Conservation (phyloP, 2,329 filamentous ascomycete genomes). For the Penicillium frequentans region DNA sequence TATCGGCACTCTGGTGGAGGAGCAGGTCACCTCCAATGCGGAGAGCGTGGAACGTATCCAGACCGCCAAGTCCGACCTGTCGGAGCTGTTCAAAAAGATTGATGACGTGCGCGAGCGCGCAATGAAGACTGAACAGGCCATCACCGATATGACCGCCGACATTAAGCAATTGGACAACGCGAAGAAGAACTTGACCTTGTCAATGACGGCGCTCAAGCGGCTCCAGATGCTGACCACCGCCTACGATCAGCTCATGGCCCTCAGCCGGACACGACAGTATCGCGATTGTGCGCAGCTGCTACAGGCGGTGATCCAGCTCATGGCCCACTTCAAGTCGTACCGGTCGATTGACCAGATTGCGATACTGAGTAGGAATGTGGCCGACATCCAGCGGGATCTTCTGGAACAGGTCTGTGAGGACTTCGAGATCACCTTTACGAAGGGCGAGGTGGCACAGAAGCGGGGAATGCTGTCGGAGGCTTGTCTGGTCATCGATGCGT, state of each 20-base stretch:
- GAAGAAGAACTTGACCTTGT: conserved; percentile 92
- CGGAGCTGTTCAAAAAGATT: conserved; percentile 89
- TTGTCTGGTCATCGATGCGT: conserved; percentile 89
- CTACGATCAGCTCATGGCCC: conserved; percentile 88
- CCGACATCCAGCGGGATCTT: conserved; percentile 87
- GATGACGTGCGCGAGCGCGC: conserved; percentile 88
- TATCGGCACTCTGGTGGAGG: conserved; percentile 69
- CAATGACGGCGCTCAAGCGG: conserved; percentile 96
- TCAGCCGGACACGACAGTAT: conserved; percentile 86
- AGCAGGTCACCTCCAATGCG: conserved; percentile 80
- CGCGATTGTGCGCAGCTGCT: conserved; percentile 90
- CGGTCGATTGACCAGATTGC: conserved; percentile 98
- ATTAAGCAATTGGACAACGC: conserved; percentile 97
- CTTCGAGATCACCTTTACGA: conserved; percentile 93
- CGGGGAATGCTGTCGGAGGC: conserved; percentile 76
- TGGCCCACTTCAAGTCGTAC: conserved; percentile 98
- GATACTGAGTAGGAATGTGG: conserved; percentile 84
- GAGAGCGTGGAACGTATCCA: conserved; percentile 91
- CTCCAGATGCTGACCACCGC: conserved; percentile 98
- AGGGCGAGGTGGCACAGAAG: conserved; percentile 72
- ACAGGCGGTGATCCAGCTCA: conserved; percentile 93
- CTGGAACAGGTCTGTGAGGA: conserved; percentile 99
- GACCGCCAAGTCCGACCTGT: conserved; percentile 83
- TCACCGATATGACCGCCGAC: conserved; percentile 98
- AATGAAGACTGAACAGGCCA: conserved; percentile 88